These are phyloP conservation scores for Pestalotiopsis sp. DNA, from an alignment of 2,329 filamentous ascomycete genomes.

Conservation along the genomic window DNA sequence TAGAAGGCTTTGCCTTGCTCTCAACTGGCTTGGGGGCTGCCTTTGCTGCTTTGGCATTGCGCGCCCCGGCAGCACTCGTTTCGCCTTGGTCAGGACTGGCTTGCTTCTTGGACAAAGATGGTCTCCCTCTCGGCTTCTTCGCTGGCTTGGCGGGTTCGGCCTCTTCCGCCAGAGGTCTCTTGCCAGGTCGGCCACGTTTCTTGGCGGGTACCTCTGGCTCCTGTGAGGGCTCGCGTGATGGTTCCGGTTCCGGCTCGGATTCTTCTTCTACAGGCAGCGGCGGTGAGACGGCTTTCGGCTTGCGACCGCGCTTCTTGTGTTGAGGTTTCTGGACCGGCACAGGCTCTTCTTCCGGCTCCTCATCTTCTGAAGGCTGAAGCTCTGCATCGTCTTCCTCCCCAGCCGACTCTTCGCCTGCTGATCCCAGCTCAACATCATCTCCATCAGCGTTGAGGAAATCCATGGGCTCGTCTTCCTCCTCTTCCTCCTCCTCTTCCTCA, in stretches of 20 bases:
- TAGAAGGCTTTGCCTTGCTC: conserved; percentile 16
- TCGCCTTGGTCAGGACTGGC: conserved; percentile 16
- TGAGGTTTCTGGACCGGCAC: conserved; percentile 13
- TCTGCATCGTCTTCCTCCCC: conserved; percentile 25
- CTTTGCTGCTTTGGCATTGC: conserved; percentile 25
- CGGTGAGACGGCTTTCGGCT: conserved; percentile 2
- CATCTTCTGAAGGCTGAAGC: conserved; percentile 12
- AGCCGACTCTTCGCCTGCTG: conserved; percentile 20
- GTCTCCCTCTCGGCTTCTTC: conserved; percentile 2
- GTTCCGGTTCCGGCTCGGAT: conserved; percentile 17
- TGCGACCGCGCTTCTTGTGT: conserved; percentile 10
- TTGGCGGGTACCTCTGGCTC: conserved; percentile 24
- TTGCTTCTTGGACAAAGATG: conserved; percentile 16
- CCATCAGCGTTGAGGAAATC: conserved; percentile 17
- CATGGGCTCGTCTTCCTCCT: conserved; percentile 23
- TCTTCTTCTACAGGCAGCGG: conserved; percentile 12
- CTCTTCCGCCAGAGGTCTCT: conserved; percentile 12
- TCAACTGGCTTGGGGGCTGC: conserved; percentile 14
- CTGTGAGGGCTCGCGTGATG: conserved; percentile 13
- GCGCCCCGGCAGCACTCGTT: conserved; percentile 18
- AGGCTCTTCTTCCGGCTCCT: conserved; percentile 5
- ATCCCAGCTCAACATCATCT: conserved; percentile 16
- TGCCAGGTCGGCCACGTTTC: conserved; percentile 26
- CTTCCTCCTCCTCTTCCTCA: conserved; percentile 18
- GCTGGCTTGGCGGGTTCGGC: conserved; percentile 5